phyloP scores from a whole-genome alignment of 2,329 filamentous ascomycete species.

The Alternaria brassicicola region DNA sequence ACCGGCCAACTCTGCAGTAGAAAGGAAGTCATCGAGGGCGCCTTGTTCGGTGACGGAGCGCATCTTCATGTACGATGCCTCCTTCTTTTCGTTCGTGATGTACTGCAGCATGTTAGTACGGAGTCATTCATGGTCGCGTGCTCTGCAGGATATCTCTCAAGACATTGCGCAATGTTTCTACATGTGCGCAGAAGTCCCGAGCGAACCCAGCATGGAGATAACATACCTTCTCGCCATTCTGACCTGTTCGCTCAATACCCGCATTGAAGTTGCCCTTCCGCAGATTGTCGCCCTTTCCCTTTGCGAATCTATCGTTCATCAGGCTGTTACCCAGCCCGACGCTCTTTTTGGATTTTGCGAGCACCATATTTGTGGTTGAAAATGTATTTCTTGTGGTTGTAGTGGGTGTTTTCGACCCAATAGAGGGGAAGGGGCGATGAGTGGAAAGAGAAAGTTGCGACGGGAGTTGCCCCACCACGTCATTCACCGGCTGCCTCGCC shows the following conservation, averaged over 20 bases:
- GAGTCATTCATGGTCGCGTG: neutral
- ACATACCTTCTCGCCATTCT: conserved; percentile 74
- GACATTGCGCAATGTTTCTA: neutral
- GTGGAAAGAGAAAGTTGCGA: conserved; percentile 27
- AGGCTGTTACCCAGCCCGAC: conserved; percentile 95
- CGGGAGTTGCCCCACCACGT: conserved; percentile 38
- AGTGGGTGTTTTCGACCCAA: conserved; percentile 24
- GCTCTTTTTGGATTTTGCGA: conserved; percentile 92
- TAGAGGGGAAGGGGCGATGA: conserved; percentile 22
- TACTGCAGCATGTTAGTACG: conserved; percentile 62
- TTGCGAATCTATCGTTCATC: conserved; percentile 98
- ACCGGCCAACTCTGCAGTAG: conserved; percentile 93
- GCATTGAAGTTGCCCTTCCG: conserved; percentile 69
- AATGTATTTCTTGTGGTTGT: conserved; percentile 23
- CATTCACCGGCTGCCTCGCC: conserved; percentile 64
- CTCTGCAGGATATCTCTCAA: neutral
- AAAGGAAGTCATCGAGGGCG: conserved; percentile 93
- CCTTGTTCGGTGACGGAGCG: conserved; percentile 97
- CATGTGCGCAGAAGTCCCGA: neutral
- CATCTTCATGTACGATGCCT: conserved; percentile 99
- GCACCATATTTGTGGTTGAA: conserved; percentile 62
- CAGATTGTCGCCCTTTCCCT: conserved; percentile 83
- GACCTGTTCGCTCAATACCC: conserved; percentile 73
- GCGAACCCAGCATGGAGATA: too few species aligned
- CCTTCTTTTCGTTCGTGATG: conserved; percentile 86